Percentiles rank a stretch among this genome's conserved stretches.
Conservation (phyloP, 139 green algal genomes). For the Deuterostichococcus epilithicus region DNA sequence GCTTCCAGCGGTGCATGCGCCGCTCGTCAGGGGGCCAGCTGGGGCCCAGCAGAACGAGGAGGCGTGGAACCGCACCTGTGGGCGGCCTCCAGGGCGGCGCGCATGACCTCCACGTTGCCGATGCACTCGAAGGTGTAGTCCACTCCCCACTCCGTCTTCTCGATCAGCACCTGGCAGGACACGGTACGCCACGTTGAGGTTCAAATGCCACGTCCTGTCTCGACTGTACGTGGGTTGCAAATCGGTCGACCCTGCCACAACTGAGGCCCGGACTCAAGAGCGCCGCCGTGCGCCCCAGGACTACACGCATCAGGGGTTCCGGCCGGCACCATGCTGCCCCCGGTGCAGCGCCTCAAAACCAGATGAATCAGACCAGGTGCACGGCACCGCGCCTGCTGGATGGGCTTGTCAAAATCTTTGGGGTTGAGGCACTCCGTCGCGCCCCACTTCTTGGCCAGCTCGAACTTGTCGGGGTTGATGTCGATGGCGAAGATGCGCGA, state of each 20-base stretch:
- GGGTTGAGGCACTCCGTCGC: conserved; percentile 87
- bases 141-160: conserved; percentile 61
- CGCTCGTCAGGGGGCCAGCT: too few species aligned
- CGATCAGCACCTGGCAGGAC: conserved; percentile 83
- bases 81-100: conserved; percentile 87
- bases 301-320: too few species aligned
- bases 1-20: too few species aligned
- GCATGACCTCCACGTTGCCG: conserved; percentile 92
- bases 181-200: too few species aligned
- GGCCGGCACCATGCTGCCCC: too few species aligned
- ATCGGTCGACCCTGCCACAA: too few species aligned
- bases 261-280: too few species aligned
- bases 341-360: neutral
- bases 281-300: too few species aligned
- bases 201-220: too few species aligned
- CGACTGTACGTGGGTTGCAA: too few species aligned
- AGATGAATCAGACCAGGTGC: neutral
- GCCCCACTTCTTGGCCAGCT: conserved; percentile 73
- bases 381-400: conserved; percentile 40
- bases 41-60: too few species aligned
- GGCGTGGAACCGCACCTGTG: too few species aligned
- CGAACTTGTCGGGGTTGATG: conserved; percentile 86
- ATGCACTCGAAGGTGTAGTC: conserved; percentile 97
- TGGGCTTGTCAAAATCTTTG: conserved; percentile 72
- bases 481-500: conserved; percentile 90